Evolutionary conservation across 2,329 filamentous ascomycete genomes (phyloP).

Genomic region (Coniella lustricola): DNA sequence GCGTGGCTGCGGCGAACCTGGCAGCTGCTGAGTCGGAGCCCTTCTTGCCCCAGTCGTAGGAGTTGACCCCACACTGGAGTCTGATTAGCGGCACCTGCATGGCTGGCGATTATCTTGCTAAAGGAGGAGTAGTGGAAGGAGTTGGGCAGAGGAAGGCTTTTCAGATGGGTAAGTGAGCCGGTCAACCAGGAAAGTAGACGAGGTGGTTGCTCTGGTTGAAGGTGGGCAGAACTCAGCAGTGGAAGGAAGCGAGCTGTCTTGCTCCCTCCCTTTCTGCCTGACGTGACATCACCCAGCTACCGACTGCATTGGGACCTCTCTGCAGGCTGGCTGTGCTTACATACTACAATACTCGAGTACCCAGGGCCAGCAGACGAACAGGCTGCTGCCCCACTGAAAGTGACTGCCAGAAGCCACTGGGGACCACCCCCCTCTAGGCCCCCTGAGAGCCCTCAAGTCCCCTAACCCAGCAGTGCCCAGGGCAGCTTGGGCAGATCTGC

Average conservation of each 20-base stretch:
- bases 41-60: slow-evolving; percentile 98
- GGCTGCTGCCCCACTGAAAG: not conserved
- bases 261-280: not conserved
- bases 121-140: too few relatives aligned
- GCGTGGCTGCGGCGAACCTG: slow-evolving; percentile 79
- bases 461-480: slow-evolving; percentile 2
- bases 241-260: not conserved
- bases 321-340: not conserved
- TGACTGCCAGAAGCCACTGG: too few relatives aligned
- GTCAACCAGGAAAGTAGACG: too few relatives aligned
- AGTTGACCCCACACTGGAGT: slow-evolving; percentile 89
- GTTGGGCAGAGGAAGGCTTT: too few relatives aligned
- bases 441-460: not conserved
- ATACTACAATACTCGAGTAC: not conserved
- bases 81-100: slow-evolving; percentile 79
- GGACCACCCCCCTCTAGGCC: not conserved
- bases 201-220: not conserved
- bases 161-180: too few relatives aligned
- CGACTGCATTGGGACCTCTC: not conserved
- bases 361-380: not conserved
- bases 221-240: too few relatives aligned
- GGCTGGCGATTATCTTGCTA: slow-evolving; percentile 2
- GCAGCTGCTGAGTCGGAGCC: slow-evolving; percentile 83
- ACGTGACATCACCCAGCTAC: not conserved
- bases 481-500: not conserved